Evolutionary conservation across 2,329 filamentous ascomycete species (phyloP), one percentile per base, ranked within the genome.

Genomic region (Penicillium expansum): DNA sequence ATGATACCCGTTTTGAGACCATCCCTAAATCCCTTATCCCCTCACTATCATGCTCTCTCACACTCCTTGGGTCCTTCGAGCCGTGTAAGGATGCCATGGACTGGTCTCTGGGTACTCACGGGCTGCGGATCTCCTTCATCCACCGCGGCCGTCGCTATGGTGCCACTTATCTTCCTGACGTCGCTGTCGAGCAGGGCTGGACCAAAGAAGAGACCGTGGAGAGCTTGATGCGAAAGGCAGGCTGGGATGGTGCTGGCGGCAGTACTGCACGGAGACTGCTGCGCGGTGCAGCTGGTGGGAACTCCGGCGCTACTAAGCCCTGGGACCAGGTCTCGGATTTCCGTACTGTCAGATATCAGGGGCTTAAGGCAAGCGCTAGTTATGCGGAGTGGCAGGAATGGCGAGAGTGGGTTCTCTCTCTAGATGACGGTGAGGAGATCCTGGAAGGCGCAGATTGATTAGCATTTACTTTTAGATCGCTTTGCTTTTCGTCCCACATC

Each of bases 151-250:
- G 86, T 48, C 84, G 89, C 45, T 91, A 91, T 70, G 90, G 92
- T 16, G 84, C 91, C 0, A 97, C 94, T 0, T 99, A 97, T 69
- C 82, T 99, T 14, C 94, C 94, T 0, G 91, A 97, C 71, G 92
- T 99, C 6, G 89, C 93, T 10, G 79, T 83, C 1, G 94, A 99
- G 79, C 94, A 97, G 73, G 92, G 91, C 16, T 99, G 94, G 94
- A 90, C 84, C 11, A 92, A 94, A 75, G 92, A 97, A 71, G 91
- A 97, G 80, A 90, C 93, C 0, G 75, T 99, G 3, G 82, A 92
- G 52, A 95, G 90, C 74, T 77, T 97, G 70, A 94, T 97, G 88
- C 83, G 91, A 58, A 99, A 99, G 81, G 92, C 92, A 0, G 94
- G 94, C 1, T 99, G 92, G 92, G 83, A 82, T 56, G 92, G 91